Base-by-base conservation (phyloP, 768 basidiomycete genomes). In the Russula virescens region DNA sequence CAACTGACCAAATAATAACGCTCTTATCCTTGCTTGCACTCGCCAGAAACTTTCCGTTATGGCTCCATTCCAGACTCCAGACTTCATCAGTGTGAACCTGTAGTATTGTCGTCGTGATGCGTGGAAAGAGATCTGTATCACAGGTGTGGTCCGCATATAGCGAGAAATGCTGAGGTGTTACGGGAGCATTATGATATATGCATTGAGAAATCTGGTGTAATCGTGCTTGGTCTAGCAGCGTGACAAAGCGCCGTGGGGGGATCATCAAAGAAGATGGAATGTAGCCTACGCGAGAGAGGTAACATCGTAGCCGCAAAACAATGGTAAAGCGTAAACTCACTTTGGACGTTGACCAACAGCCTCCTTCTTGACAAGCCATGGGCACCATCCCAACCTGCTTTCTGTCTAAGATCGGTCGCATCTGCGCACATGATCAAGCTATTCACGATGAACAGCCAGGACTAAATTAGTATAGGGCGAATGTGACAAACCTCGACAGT, bases 21-120 rank as follows among this genome's bases (percentile, higher is more conserved):
- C 82, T 80, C 76, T 83, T 85, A 74, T 98, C 96, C 73, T 84
- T 91, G 60, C 94, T 89, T 42, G 89, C 90, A 66, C 87, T 94
- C 34, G 95, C 97, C 54, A 99, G 78, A 69, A 81, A 86, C 53
- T 75, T 74, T 2, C 97, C 97, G 71, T 88, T 86, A 68, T 91
- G 91, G 74, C 94, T 96, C 95, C 95, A 99, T 71, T 88, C 89
- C 62, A 98, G 74, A 71, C 89, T 86, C 95, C 96, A 98, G 47
- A 99, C 94, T 72, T 99, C 94, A 71, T 98, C 92, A 13, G 79
- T 81, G 73, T 98, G 96, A 34, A 87, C 91, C 49, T 86, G 83
- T 62, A 98, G 77, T 55, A 94, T 87, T 26, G 89, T 87, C 3
- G 92, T 94, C 14, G 91, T 94, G 26, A 88, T 78, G 49, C 83